A percentile compares a stretch with the other conserved stretches of the same genome.
These are phyloP conservation scores for Sporobolus alterniflorus DNA, from an alignment of 202 grass and related monocot genomes.

Conservation along the genomic window DNA sequence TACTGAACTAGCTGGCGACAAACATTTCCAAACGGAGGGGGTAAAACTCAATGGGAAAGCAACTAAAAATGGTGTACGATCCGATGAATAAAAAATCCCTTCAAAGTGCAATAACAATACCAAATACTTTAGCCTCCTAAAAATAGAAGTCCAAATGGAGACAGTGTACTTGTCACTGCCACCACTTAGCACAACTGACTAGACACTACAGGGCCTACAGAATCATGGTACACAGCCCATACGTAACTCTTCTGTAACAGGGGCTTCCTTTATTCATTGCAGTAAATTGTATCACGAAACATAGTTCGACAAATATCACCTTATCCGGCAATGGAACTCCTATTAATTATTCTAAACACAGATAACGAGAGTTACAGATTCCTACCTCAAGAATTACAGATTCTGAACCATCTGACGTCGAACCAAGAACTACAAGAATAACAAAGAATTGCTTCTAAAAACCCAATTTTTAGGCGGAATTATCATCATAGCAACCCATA, in stretches of 20 bases:
- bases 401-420: not conserved
- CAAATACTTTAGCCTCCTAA: constrained; percentile 12
- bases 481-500: not conserved
- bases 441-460: not conserved
- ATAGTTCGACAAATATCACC: not conserved
- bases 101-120: constrained; percentile 25
- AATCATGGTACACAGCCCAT: constrained; percentile 26
- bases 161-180: not conserved
- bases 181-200: constrained; percentile 19
- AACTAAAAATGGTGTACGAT: not conserved
- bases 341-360: not conserved
- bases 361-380: constrained; percentile 20
- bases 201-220: constrained; percentile 45
- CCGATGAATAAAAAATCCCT: not conserved
- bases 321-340: not conserved
- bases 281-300: constrained; percentile 7
- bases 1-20: no score
- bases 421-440: constrained; percentile 2
- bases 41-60: constrained; percentile 6
- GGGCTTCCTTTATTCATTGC: not conserved
- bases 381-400: constrained; percentile 8
- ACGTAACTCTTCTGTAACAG: not conserved
- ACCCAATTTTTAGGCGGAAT: not conserved
- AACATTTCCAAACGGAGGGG: no score
- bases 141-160: constrained; percentile 43